Conservation (phyloP, 1,139 yeast species). For the Tardiomyces depauwii region DNA sequence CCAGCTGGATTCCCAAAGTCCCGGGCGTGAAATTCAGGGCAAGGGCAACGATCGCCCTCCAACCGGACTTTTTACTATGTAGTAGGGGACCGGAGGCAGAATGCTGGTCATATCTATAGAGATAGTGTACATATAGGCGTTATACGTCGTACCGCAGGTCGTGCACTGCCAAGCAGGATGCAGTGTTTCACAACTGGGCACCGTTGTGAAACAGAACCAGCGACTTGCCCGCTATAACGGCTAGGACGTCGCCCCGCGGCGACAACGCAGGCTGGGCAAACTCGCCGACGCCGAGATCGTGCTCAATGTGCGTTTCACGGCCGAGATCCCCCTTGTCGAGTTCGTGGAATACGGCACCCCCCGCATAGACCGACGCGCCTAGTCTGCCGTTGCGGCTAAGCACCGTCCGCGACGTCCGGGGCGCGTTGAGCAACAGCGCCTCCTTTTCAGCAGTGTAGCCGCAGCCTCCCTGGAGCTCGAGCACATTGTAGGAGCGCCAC, state of each 20-base stretch:
- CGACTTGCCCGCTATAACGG: neutral
- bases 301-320: neutral
- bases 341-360: neutral
- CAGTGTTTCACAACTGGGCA: neutral
- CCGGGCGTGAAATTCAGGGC: too few relatives aligned
- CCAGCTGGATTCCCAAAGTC: too few relatives aligned
- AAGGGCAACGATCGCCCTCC: too few relatives aligned
- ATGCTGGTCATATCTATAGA: too few relatives aligned
- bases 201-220: neutral
- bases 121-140: too few relatives aligned
- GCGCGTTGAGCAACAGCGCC: neutral
- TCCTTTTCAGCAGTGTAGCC: neutral
- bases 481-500: neutral
- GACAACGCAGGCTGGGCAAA: neutral
- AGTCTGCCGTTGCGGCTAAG: neutral
- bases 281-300: neutral
- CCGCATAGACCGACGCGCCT: neutral
- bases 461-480: neutral
- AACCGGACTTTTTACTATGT: too few relatives aligned
- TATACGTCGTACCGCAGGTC: too few relatives aligned
- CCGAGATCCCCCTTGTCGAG: neutral
- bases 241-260: neutral
- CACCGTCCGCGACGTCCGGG: neutral
- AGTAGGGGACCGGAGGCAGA: too few relatives aligned
- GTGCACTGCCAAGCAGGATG: too few relatives aligned